These are phyloP conservation scores for Stereum hirsutum DNA, from an alignment of 1,284 basidiomycete species.

Conservation along the genomic window DNA sequence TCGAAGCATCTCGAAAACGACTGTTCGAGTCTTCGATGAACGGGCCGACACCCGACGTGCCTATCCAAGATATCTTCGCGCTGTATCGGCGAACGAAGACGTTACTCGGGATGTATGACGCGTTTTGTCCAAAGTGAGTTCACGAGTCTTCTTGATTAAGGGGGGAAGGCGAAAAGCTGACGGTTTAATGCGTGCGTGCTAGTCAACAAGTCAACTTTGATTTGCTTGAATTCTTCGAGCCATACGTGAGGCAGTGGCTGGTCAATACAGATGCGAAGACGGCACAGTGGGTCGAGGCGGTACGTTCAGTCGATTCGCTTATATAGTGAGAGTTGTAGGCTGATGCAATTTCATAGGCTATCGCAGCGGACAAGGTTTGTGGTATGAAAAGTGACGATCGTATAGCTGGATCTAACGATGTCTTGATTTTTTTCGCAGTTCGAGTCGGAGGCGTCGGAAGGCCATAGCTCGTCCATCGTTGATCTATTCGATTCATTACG, in stretches of 20 bases:
- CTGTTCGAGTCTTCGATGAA: constrained; percentile 74
- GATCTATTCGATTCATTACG: constrained; percentile 93
- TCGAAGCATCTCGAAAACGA: constrained; percentile 63
- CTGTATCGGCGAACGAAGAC: constrained; percentile 74
- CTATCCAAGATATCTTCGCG: constrained; percentile 83
- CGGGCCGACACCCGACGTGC: constrained; percentile 68
- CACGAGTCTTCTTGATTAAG: neutral
- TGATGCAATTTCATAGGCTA: constrained; percentile 41
- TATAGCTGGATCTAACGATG: neutral
- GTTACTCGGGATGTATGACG: constrained; percentile 68
- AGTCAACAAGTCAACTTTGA: constrained; percentile 59
- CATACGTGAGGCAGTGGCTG: constrained; percentile 87
- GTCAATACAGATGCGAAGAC: constrained; percentile 88
- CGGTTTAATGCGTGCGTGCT: constrained; percentile 8
- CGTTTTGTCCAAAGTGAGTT: constrained; percentile 72
- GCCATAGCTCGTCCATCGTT: constrained; percentile 92
- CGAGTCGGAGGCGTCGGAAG: constrained; percentile 73
- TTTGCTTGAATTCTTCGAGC: constrained; percentile 73
- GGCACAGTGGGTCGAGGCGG: constrained; percentile 88
- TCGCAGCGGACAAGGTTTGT: constrained; percentile 78
- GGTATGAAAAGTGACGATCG: neutral
- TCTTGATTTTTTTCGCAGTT: constrained; percentile 45
- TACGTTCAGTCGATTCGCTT: constrained; percentile 28
- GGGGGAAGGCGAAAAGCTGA: neutral
- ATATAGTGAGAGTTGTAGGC: constrained; percentile 1